Percentiles rank a stretch among this genome's conserved stretches.
These are phyloP conservation scores for Fragaria nilgerrensis DNA, from an alignment of 306 rosid genomes.

Conservation along the genomic window DNA sequence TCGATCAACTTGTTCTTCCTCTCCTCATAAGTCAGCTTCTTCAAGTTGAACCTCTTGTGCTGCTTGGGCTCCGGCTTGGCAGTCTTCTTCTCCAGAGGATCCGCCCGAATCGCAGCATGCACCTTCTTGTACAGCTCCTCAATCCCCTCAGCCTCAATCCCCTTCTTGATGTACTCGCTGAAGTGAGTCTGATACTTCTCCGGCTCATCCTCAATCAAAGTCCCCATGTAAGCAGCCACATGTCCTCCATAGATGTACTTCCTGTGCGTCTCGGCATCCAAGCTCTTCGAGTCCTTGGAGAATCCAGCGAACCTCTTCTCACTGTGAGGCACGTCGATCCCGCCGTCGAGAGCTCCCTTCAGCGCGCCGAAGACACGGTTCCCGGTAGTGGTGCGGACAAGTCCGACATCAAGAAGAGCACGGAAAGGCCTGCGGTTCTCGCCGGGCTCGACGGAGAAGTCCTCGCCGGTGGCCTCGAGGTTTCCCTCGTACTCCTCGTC, in stretches of 20 bases:
- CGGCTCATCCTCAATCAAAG: conserved; percentile 57
- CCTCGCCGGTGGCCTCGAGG: conserved; percentile 55
- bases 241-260: conserved; percentile 70
- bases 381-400: conserved; percentile 52
- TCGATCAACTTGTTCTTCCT: conserved; percentile 61
- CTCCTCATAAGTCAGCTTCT: conserved; percentile 82
- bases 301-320: conserved; percentile 78
- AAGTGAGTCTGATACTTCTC: conserved; percentile 71
- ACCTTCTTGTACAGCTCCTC: conserved; percentile 66
- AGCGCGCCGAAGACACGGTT: conserved; percentile 58
- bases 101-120: conserved; percentile 72
- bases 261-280: conserved; percentile 66
- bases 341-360: conserved; percentile 76
- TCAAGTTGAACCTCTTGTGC: conserved; percentile 59
- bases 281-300: conserved; percentile 48
- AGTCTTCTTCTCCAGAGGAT: conserved; percentile 39
- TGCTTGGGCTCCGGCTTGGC: conserved; percentile 47
- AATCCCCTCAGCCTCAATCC: conserved; percentile 48
- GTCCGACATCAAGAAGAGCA: conserved; percentile 64
- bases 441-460: conserved; percentile 56
- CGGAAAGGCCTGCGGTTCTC: conserved; percentile 60
- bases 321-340: conserved; percentile 67
- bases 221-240: conserved; percentile 58
- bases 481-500: conserved; percentile 20
- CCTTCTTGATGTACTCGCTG: conserved; percentile 55